A percentile compares a stretch with the other conserved stretches of the same genome.
phyloP scores from a whole-genome alignment of 2,329 filamentous ascomycete species.

The Passalora sequoiae region DNA sequence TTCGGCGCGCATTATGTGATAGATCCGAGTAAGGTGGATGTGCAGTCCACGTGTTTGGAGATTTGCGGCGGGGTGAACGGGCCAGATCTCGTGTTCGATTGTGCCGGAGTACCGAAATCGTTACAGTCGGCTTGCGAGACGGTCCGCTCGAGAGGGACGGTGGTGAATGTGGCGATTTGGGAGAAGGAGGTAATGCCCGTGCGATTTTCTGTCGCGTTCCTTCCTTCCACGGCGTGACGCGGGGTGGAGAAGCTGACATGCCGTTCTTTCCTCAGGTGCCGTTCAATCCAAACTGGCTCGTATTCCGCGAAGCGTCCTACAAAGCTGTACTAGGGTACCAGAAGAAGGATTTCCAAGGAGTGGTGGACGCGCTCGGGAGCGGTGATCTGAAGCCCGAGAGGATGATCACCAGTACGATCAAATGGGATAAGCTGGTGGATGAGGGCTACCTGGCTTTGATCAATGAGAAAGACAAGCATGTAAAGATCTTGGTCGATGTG shows the following conservation, averaged over 20 bases:
- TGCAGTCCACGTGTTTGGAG: slow-evolving; percentile 43
- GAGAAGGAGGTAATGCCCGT: slow-evolving; percentile 43
- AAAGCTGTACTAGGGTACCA: slow-evolving; percentile 48
- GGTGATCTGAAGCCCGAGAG: slow-evolving; percentile 44
- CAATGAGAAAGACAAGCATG: slow-evolving; percentile 56
- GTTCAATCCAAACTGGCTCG: slow-evolving; percentile 51
- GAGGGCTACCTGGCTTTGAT: slow-evolving; percentile 55
- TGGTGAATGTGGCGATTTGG: slow-evolving; percentile 63
- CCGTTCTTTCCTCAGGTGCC: slow-evolving; percentile 31
- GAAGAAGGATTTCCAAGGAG: slow-evolving; percentile 52
- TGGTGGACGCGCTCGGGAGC: slow-evolving; percentile 42
- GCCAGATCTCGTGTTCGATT: slow-evolving; percentile 58
- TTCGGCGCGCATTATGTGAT: slow-evolving; percentile 55
- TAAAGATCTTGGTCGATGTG: slow-evolving; percentile 57
- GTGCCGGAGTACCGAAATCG: slow-evolving; percentile 52
- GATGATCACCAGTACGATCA: slow-evolving; percentile 59
- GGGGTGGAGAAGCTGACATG: neutral
- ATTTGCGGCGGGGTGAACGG: slow-evolving; percentile 47
- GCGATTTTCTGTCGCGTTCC: no score
- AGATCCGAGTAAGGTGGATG: slow-evolving; percentile 49
- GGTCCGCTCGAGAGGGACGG: slow-evolving; percentile 50
- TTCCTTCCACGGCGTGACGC: no score
- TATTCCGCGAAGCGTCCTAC: slow-evolving; percentile 51
- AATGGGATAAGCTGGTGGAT: slow-evolving; percentile 52
- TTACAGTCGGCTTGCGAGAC: slow-evolving; percentile 44